phyloP scores from a whole-genome alignment of 2,329 filamentous ascomycete genomes.

The Triangularia setosa region DNA sequence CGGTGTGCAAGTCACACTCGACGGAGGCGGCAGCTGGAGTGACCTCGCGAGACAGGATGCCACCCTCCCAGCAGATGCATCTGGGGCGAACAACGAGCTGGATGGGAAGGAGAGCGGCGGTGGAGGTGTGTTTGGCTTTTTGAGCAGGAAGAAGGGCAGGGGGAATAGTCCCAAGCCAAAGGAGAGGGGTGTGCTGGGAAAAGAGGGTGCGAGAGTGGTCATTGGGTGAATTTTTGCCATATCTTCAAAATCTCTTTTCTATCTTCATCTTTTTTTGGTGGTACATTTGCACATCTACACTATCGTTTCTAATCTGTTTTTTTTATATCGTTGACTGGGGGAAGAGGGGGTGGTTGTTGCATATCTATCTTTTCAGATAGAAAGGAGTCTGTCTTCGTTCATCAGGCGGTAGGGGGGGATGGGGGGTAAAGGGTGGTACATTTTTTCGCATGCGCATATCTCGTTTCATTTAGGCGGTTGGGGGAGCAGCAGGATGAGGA shows the following conservation, averaged over 20 bases:
- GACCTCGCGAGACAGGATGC: slow-evolving; percentile 82
- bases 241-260: neutral
- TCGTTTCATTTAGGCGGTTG: neutral
- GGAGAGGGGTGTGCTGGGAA: slow-evolving; percentile 88
- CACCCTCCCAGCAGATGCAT: slow-evolving; percentile 66
- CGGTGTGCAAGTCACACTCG: slow-evolving; percentile 85
- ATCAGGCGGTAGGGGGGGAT: neutral
- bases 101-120: slow-evolving; percentile 53
- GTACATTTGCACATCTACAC: neutral
- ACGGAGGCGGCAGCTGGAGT: slow-evolving; percentile 86
- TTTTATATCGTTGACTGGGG: neutral
- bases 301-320: neutral
- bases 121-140: slow-evolving; percentile 86
- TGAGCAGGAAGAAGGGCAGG: slow-evolving; percentile 83
- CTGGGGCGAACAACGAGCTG: slow-evolving; percentile 39
- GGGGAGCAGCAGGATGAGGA: neutral
- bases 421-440: neutral
- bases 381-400: neutral
- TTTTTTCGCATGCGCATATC: neutral
- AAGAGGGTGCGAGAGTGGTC: slow-evolving; percentile 84
- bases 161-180: slow-evolving; percentile 92
- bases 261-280: neutral
- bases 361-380: neutral
- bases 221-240: slow-evolving; percentile 55
- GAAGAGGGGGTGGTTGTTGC: neutral